Base-by-base conservation (phyloP, 306 rosid genomes). In the Lupinus albus region DNA sequence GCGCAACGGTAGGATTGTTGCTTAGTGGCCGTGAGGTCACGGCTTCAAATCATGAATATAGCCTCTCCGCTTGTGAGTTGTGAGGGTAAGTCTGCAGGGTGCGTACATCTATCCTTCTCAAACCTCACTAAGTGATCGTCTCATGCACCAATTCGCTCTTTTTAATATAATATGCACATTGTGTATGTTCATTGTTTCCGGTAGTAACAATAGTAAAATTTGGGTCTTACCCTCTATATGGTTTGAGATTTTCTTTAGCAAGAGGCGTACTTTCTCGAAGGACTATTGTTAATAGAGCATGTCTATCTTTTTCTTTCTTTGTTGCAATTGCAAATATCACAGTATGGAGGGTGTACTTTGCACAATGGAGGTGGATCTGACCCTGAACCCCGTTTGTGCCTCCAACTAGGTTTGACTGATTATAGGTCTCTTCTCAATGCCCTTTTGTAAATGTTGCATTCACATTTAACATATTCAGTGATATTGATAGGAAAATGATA, bases 351-450 rank as follows among this genome's bases (percentile, higher is more conserved):
- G 46, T 60, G 38, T 72, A 38, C 32, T 50, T 70, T 78, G 75
- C 72, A 65, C 4, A 16, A 38, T 28, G 79, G 77, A 68, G 82
- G 60, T 77, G 85, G 76, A 77, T 49, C 85, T 6, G 75, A 77
- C 46, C 72, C 67, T 30, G 93, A 70, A 50, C 77, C 77, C 46
- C 90, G 45, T 68, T 45, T 86, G 35, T 67, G 95, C 83, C 89
- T 93, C 73, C 89, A 77, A 17, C 87, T 93, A 45, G 98, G 97
- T 71, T 73, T 93, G 88, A 93, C 98, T 9, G 97, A 89, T 86
- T 86, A 89, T 68, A 86, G 98, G 96, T 92, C 41, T 54, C 72
- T 68, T 62, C 61, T 79, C 73, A 60, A 75, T 14, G 5, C 70
- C 20, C 15, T 38, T 78, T 65, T 64, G 50, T 18, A 66, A 70